A percentile compares a stretch with the other conserved stretches of the same genome.
These are phyloP conservation scores for Cucumis melo DNA, from an alignment of 306 rosid species.

Conservation along the genomic window DNA sequence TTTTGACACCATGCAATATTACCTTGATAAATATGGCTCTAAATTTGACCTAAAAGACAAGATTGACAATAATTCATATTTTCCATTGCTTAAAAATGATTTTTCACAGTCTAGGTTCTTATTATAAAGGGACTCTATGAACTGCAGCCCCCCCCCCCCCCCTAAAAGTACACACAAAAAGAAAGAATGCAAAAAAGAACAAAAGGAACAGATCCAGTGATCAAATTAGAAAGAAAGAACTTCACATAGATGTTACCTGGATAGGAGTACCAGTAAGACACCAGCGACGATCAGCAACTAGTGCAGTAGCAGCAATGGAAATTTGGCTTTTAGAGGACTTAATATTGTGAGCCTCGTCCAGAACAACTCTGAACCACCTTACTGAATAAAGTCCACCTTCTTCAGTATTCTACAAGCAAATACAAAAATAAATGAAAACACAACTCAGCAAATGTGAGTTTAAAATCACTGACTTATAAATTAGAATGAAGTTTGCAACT, in stretches of 20 bases:
- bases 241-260: slow-evolving; percentile 36
- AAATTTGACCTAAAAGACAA: not conserved
- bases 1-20: not conserved
- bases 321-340: slow-evolving; percentile 90
- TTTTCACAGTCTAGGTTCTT: not conserved
- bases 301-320: slow-evolving; percentile 63
- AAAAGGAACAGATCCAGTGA: not conserved
- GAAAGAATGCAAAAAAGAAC: not conserved
- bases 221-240: not conserved
- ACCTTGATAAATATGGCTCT: not conserved
- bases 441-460: slow-evolving; percentile 3
- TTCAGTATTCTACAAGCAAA: slow-evolving; percentile 44
- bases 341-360: slow-evolving; percentile 90
- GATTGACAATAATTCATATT: not conserved
- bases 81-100: not conserved
- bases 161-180: not conserved
- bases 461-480: not conserved
- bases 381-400: slow-evolving; percentile 68
- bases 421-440: slow-evolving; percentile 6
- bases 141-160: not conserved
- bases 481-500: slow-evolving; percentile 16
- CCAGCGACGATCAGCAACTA: slow-evolving; percentile 86
- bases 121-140: not conserved
- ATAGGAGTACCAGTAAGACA: slow-evolving; percentile 97
- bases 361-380: slow-evolving; percentile 90